Base-by-base conservation (phyloP, 148 eudicot genomes). In the Diospyros lotus region DNA sequence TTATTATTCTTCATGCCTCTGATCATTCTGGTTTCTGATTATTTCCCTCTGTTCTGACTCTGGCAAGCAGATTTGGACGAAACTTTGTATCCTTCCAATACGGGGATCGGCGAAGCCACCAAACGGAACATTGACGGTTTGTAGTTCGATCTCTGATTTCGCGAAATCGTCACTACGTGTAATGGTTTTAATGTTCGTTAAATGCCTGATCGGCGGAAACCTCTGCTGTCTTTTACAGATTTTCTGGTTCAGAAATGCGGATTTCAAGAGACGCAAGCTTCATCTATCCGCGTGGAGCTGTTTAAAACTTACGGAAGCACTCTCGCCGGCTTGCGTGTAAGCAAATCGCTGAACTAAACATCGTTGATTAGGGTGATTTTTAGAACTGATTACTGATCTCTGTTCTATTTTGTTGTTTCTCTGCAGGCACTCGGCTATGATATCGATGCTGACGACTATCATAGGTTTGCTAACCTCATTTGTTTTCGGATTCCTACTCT, bases 301-400 rank as follows among this genome's bases (percentile, higher is more conserved):
- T 28, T 28, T 28, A 28, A 28, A 28, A 28, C 28, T 28, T 28
- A 28, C 28, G 28, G 28, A 28, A 28, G 28, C 28, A 28, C 28
- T 64, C 84, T 94, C n/a, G 98, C 96, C 38, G 98, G 98, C 45
- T 81, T 94, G 44, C 80, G 98, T 71, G 98, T 94, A 79, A 72
- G 67, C 67, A 59, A 62, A 55, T 56, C 6, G 17, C n/a, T 13
- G 5, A 17, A 60, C 7, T 63, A 5, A 9, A 41, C 9, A 5
- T 64, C 13, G 5, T 18, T 28, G 15, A 9, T 1, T 11, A 39
- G 28, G 44, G 54, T 48, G 10, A 46, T 39, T 72, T 28, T 28
- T 28, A 28, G 28, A 28, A 28, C 28, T 28, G 28, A 28, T 28
- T 28, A 28, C 28, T 28, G 28, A 28, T 0, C 28, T 28, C 28